Base-by-base conservation (phyloP, 2,329 filamentous ascomycete species). In the Diaporthe eres region DNA sequence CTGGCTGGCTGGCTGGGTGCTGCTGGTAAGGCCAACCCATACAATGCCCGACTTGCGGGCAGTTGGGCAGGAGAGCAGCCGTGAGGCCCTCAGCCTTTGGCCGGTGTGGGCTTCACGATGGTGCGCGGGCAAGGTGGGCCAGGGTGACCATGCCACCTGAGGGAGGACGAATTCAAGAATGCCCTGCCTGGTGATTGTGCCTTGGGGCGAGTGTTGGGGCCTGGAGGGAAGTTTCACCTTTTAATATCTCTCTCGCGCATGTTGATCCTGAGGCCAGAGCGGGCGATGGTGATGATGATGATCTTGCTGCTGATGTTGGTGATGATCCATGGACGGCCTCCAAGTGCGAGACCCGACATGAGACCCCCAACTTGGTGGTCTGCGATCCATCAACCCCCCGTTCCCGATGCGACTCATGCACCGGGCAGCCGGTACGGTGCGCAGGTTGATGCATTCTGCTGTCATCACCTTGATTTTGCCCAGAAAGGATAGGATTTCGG, bases 141-240 rank as follows among this genome's bases (percentile, higher is more conserved):
- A 70, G 34, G 65, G 49, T 55, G 65, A 57, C 61, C 47, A 47
- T 28, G 71, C 25, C 58, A 65, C 60, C 37, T n/a, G 25, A 55
- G 58, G 58, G 39, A 15, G 58, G 49, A n/a, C 25, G 25, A 31
- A 28, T 42, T 55, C 34, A 39, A 47, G 47, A 55, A 65, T 44
- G 58, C 60, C 44, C 58, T 39, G 19, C 49, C 39, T 17, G 31
- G 39, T 37, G 47, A 68, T 53, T 68, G 39, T 68, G 25, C 51
- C 61, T 55, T 65, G 71, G 19, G 58, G 51, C 28, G 47, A 53
- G 37, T 19, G 47, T 63, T 65, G 58, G 22, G 31, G 37, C 65
- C 65, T 55, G 34, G 44, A 39, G 71, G 71, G 60, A 12, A 53
- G 71, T 73, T 73, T 73, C 71, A 73, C 58, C 58, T 63, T 73